Evolutionary conservation across 345 rosid species (phyloP), one percentile per base, ranked within the genome.

Genomic region (Gynandropsis gynandra): DNA sequence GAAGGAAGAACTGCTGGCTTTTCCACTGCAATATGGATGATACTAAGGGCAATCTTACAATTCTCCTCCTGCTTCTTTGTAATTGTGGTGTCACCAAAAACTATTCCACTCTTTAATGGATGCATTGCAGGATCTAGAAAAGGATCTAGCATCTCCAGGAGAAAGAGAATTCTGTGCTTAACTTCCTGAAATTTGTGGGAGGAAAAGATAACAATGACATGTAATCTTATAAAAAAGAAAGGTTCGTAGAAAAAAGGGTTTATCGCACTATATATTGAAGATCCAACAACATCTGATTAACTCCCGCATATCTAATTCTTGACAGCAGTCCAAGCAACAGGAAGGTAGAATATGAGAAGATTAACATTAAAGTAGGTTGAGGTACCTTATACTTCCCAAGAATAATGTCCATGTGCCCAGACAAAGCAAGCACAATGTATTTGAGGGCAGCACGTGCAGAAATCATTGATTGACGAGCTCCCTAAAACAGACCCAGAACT

Each of bases 111-210:
- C 63, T 67, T 76, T 21, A 70, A 54, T 42, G 75, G 62, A 52
- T 56, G 54, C 48, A 85, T 73, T 44, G 76, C 85, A 59, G 83
- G 83, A 70, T 80, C 90, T 43, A 85, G 79, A 65, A 80, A 82
- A 63, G 83, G 85, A 72, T 82, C 95, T 58, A 85, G 73, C 85
- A 85, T 78, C 75, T 85, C 95, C 59, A 85, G 58, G 46, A 85
- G 85, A 63, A 85, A 85, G 36, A 85, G 83, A 76, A 85, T 85
- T 66, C 63, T 75, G 63, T 76, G 87, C 76, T 85, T 82, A 45
- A 76, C 87, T 66, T 78, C 87, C 95, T 85, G 80, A 56, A 69
- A 74, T 4, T 53, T 29, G 31, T 4, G 40, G 13, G 40, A 11
- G 11, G 36, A 11, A 18, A 50, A 18, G 31, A 35, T 50, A 16